These are phyloP conservation scores for Gentiana dahurica DNA, from an alignment of 257 asterid genomes.

Conservation along the genomic window DNA sequence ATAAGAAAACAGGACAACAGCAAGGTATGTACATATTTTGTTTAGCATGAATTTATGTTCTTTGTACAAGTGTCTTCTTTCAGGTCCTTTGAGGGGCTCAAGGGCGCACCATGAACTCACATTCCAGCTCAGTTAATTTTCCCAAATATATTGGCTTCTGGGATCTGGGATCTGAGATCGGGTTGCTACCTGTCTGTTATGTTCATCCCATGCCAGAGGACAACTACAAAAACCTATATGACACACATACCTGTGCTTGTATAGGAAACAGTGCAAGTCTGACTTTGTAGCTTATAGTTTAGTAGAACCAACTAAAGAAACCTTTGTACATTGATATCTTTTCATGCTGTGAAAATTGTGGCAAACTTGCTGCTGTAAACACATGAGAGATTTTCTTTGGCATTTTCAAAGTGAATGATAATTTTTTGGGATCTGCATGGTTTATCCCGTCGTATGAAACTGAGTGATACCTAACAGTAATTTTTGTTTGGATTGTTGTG, in stretches of 20 bases:
- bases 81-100: slow-evolving; percentile 81
- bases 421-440: too few species aligned
- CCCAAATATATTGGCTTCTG: slow-evolving; percentile 19
- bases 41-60: slow-evolving; percentile 7
- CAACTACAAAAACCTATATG: slow-evolving; percentile 27
- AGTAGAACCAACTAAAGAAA: slow-evolving; percentile 7
- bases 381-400: slow-evolving; percentile 9
- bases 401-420: neutral
- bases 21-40: slow-evolving; percentile 65
- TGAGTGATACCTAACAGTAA: too few species aligned
- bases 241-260: slow-evolving; percentile 24
- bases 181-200: slow-evolving; percentile 39
- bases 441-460: too few species aligned
- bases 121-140: slow-evolving; percentile 54
- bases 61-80: slow-evolving; percentile 41
- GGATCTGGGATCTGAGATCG: slow-evolving; percentile 15
- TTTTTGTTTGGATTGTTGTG: too few species aligned
- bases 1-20: slow-evolving; percentile 89
- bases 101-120: slow-evolving; percentile 54
- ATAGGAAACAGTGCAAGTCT: slow-evolving; percentile 16
- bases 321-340: slow-evolving; percentile 11
- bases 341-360: neutral
- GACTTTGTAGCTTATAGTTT: slow-evolving; percentile 21
- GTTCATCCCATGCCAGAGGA: slow-evolving; percentile 50
- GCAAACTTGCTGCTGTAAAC: slow-evolving; percentile 10